phyloP scores from a whole-genome alignment of 169 alveolate genomes.

The Besnoitia besnoiti region DNA sequence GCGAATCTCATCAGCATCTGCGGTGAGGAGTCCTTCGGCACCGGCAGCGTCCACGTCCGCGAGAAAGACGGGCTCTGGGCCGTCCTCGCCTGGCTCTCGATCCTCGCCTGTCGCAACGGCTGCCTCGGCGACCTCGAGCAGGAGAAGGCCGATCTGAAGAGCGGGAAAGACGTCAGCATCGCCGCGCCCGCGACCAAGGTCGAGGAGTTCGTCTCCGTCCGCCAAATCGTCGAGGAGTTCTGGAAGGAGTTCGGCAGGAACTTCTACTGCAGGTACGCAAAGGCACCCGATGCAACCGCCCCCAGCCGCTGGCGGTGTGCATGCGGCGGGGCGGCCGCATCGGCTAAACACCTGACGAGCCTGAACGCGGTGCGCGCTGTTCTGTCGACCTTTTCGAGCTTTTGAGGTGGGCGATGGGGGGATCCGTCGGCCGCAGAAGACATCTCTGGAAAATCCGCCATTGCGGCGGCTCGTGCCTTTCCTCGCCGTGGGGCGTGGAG shows the following conservation, averaged over 20 bases:
- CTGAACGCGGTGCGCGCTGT: no score
- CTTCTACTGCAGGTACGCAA: slow-evolving; percentile 92
- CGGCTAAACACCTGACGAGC: no score
- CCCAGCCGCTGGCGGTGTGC: no score
- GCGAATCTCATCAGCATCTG: slow-evolving; percentile 89
- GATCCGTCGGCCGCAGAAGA: no score
- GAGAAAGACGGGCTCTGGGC: slow-evolving; percentile 98
- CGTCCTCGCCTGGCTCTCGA: slow-evolving; percentile 93
- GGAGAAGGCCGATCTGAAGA: slow-evolving; percentile 12
- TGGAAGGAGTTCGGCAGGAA: slow-evolving; percentile 93
- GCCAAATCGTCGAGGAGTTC: slow-evolving; percentile 88
- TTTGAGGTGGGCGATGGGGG: no score
- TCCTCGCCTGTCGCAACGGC: slow-evolving; percentile 88
- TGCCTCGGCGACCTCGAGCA: slow-evolving; percentile 17
- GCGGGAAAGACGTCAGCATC: background rate
- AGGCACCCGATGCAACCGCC: no score
- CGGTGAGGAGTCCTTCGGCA: slow-evolving; percentile 97
- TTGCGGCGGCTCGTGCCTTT: no score
- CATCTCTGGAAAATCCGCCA: no score
- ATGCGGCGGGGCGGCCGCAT: no score
- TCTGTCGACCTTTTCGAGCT: no score
- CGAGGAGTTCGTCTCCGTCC: slow-evolving; percentile 81
- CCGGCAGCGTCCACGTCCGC: slow-evolving; percentile 93
- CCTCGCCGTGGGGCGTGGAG: no score
- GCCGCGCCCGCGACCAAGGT: slow-evolving; percentile 32